Evolutionary conservation across 192 early-diverging fungal species (phyloP), one percentile per base, ranked within the genome.

Genomic region (Coemansia brasiliensis): DNA sequence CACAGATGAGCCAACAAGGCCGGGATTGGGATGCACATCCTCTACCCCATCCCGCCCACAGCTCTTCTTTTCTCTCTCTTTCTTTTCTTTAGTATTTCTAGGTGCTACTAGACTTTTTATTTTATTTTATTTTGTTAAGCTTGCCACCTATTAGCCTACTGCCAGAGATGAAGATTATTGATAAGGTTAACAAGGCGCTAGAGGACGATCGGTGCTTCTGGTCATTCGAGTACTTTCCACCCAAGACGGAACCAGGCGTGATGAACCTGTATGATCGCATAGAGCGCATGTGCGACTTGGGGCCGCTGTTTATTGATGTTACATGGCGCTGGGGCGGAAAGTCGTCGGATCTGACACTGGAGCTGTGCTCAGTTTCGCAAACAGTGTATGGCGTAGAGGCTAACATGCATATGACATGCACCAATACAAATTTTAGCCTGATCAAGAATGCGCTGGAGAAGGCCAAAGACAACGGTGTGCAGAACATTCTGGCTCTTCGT

Each of bases 181-280:
- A 89, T 64, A 88, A 88, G 67, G 86, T 91, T 65, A 81, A 75
- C 44, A 81, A 81, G 68, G 86, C 86, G 43, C 72, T 84, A 26
- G 72, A 85, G 52, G 86, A 91, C 60, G 83, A 85, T 45, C 85
- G 85, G 48, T 82, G 82, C 29, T 85, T 81, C 53, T 91, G 87
- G 86, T 96, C 94, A 27, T 98, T 98, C 71, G 96, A 98, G 80
- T 98, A 92, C 82, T 98, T 96, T 56, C 94, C 96, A 45, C 96
- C 96, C 66, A 98, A 94, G 75, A 98, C 96, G 27, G 83, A 85
- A 44, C 86, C 87, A 81, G 95, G 94, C 61, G 91, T 98, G 59
- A 85, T 87, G 74, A 98, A 98, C 83, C 75, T 98, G 58, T 95
- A 92, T 71, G 96, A 98, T 66, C 93, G 96, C 61, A 91, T 98